A percentile compares a stretch with the other conserved stretches of the same genome.
Conservation (phyloP, 164 flowering plant species). For the grape (Vitis vinifera) region DNA sequence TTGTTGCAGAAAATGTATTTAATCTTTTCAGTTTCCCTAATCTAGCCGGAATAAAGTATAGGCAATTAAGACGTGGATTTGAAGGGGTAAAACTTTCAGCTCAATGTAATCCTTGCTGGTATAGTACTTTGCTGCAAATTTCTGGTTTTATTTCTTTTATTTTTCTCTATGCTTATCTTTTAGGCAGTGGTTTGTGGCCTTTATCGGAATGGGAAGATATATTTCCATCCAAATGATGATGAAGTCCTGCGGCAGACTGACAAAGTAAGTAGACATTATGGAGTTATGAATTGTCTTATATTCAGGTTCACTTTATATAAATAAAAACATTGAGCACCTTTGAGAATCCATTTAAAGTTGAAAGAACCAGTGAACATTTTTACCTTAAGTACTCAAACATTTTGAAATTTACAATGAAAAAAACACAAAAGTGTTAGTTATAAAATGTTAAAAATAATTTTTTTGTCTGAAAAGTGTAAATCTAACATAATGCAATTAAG, state of each 20-base stretch:
- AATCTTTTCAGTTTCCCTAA: constrained; percentile 76
- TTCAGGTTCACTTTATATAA: not conserved
- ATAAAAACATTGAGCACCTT: not conserved
- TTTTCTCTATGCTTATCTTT: constrained; percentile 12
- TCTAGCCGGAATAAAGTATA: constrained; percentile 61
- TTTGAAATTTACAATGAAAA: too few relatives aligned
- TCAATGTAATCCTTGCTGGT: constrained; percentile 1
- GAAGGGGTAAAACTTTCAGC: constrained; percentile 55
- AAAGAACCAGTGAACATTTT: too few relatives aligned
- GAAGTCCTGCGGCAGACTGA: constrained; percentile 69
- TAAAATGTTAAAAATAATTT: too few relatives aligned
- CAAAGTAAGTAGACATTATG: constrained; percentile 54
- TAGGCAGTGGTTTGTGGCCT: constrained; percentile 98
- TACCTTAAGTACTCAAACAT: too few relatives aligned
- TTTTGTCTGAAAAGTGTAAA: too few relatives aligned
- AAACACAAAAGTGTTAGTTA: too few relatives aligned
- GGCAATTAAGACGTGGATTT: constrained; percentile 70
- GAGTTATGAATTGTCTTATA: not conserved
- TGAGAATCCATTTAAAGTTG: too few relatives aligned
- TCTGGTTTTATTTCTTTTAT: constrained; percentile 2
- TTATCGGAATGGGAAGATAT: constrained; percentile 66
- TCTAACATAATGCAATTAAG: too few relatives aligned
- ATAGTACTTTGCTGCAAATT: not conserved
- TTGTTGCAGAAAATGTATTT: constrained; percentile 90
- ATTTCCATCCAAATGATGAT: constrained; percentile 87